These are phyloP conservation scores for Berberis vulgaris DNA, from an alignment of 164 flowering plant genomes.

Conservation along the genomic window DNA sequence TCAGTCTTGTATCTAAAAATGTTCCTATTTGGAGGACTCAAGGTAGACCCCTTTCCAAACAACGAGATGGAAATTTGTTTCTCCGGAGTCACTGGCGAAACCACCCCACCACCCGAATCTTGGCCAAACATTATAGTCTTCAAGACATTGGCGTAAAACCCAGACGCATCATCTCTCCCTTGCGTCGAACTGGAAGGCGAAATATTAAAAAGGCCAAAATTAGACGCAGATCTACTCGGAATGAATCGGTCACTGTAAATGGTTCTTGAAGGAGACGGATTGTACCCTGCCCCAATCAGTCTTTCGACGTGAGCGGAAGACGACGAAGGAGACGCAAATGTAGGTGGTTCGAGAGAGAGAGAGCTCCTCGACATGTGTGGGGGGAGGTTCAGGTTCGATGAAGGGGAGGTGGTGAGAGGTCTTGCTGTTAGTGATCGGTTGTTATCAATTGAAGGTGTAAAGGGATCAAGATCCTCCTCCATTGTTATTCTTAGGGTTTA, in stretches of 20 bases:
- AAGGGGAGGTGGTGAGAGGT: slow-evolving; percentile 9
- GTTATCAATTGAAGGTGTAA: too few relatives aligned
- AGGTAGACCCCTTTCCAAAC: slow-evolving; percentile 9
- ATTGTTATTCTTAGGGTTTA: too few relatives aligned
- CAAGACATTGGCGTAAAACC: slow-evolving; percentile 48
- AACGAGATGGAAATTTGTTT: slow-evolving; percentile 13
- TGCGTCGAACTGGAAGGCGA: slow-evolving; percentile 25
- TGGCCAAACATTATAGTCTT: slow-evolving; percentile 66
- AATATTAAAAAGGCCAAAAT: slow-evolving; percentile 64
- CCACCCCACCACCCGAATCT: slow-evolving; percentile 18
- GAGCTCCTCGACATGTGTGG: slow-evolving; percentile 23
- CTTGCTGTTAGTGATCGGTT: neutral
- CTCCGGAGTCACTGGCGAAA: slow-evolving; percentile 57
- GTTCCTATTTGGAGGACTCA: slow-evolving; percentile 39
- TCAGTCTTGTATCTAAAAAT: slow-evolving; percentile 86
- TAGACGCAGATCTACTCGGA: slow-evolving; percentile 77
- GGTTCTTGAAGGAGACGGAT: slow-evolving; percentile 49
- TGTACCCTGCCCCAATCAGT: slow-evolving; percentile 27
- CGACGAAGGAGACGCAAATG: slow-evolving; percentile 7
- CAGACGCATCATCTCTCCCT: slow-evolving; percentile 41
- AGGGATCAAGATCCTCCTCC: too few relatives aligned
- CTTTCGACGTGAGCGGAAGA: slow-evolving; percentile 22
- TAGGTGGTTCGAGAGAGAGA: slow-evolving; percentile 14
- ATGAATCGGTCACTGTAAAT: slow-evolving; percentile 88
- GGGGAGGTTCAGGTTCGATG: slow-evolving; percentile 24